A percentile compares a stretch with the other conserved stretches of the same genome.
Evolutionary conservation across 2,329 filamentous ascomycete genomes (phyloP).

Genomic region (Elsinoe arachidis): DNA sequence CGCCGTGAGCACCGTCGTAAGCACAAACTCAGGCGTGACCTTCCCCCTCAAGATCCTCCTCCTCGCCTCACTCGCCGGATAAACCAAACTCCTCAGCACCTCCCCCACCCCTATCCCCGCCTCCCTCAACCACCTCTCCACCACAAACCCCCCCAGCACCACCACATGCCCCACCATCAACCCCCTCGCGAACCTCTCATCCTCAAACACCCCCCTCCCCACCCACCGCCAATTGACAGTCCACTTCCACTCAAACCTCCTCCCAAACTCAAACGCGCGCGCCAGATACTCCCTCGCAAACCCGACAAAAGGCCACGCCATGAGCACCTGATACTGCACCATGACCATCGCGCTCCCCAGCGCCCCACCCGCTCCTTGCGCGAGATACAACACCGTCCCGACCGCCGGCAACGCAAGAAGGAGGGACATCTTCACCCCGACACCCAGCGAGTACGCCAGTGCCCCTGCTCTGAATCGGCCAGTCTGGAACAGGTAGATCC

Average conservation of each 20-base stretch:
- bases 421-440: conserved; percentile 94
- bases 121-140: conserved; percentile 64
- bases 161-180: conserved; percentile 58
- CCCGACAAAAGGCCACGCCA: conserved; percentile 60
- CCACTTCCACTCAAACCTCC: conserved; percentile 94
- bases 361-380: conserved; percentile 56
- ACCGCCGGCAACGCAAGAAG: conserved; percentile 76
- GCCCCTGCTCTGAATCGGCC: conserved; percentile 65
- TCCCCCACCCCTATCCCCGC: conserved; percentile 49
- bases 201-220: conserved; percentile 73
- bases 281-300: conserved; percentile 65
- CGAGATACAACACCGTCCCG: conserved; percentile 65
- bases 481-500: conserved; percentile 71
- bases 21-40: conserved; percentile 63
- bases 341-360: conserved; percentile 65
- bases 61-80: conserved; percentile 38
- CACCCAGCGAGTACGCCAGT: conserved; percentile 63
- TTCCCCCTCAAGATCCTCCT: conserved; percentile 49
- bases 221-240: conserved; percentile 98
- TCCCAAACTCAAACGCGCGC: conserved; percentile 80
- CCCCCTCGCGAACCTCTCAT: conserved; percentile 55
- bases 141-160: conserved; percentile 58
- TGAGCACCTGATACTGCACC: conserved; percentile 59
- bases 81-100: conserved; percentile 44
- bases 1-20: conserved; percentile 67